Conservation (phyloP, 129 eudicot species). For the Lactuca sativa region DNA sequence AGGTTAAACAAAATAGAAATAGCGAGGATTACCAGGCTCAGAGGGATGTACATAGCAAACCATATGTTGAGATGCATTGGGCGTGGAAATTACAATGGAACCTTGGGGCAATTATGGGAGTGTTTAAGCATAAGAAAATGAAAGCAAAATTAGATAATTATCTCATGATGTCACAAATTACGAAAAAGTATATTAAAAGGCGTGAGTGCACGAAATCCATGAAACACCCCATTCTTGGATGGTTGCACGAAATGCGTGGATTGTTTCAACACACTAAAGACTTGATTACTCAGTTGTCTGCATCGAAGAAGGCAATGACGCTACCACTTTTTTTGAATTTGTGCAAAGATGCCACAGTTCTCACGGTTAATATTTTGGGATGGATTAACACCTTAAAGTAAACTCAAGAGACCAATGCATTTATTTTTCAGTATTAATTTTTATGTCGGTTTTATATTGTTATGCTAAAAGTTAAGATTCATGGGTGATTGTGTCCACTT, state of each 20-base stretch:
- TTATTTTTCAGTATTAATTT: no score
- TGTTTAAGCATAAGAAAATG: neutral
- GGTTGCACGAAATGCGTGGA: neutral
- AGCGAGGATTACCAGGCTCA: neutral
- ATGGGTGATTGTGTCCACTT: no score
- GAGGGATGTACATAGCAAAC: neutral
- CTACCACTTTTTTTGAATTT: no score
- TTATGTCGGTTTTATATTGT: no score
- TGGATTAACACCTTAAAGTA: no score
- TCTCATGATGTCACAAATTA: neutral
- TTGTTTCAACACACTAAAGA: neutral
- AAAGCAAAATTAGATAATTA: neutral
- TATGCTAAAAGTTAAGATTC: no score
- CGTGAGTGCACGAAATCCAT: neutral
- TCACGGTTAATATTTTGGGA: no score
- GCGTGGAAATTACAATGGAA: neutral
- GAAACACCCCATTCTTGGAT: neutral
- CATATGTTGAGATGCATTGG: neutral
- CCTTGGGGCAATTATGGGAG: neutral
- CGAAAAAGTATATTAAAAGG: neutral
- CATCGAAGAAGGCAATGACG: neutral
- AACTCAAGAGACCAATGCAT: no score
- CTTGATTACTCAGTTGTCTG: neutral
- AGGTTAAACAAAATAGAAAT: no score
- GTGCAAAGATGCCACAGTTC: no score